Percentiles rank a stretch among this genome's conserved stretches.
phyloP scores from a whole-genome alignment of 352 stramenopile species.

The Phytophthora cactorum region DNA sequence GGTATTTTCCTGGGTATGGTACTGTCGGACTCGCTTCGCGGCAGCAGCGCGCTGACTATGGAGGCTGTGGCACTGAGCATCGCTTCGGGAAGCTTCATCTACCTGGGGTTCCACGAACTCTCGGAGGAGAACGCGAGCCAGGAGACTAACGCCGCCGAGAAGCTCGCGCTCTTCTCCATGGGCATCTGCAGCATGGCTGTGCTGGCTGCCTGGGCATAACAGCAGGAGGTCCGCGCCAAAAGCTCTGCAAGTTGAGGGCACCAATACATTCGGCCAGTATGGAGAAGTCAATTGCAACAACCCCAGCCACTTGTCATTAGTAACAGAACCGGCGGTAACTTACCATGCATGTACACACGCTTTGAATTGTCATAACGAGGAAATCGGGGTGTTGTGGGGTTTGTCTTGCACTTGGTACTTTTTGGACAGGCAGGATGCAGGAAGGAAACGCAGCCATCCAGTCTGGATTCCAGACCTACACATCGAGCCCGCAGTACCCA shows the following conservation, averaged over 20 bases:
- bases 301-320: no score
- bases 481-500: slow-evolving; percentile 9
- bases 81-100: slow-evolving; percentile 72
- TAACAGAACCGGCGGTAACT: background rate
- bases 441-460: slow-evolving; percentile 13
- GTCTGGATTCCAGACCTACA: background rate
- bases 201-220: slow-evolving; percentile 38
- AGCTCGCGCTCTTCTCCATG: slow-evolving; percentile 57
- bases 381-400: background rate
- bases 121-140: slow-evolving; percentile 57
- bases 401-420: slow-evolving; percentile 6
- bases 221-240: background rate
- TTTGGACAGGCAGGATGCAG: slow-evolving; percentile 18
- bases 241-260: background rate
- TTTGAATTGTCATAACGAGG: slow-evolving; percentile 12
- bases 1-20: slow-evolving; percentile 70
- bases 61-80: slow-evolving; percentile 59
- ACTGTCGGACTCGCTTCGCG: slow-evolving; percentile 50
- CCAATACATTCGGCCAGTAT: background rate
- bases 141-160: slow-evolving; percentile 47
- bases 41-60: slow-evolving; percentile 43
- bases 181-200: slow-evolving; percentile 59
- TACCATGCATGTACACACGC: background rate
- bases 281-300: background rate
- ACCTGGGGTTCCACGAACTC: slow-evolving; percentile 71